Evolutionary conservation across 495 filamentous ascomycete genomes (phyloP), one percentile per base, ranked within the genome.

Genomic region (Xylaria telfairii): DNA sequence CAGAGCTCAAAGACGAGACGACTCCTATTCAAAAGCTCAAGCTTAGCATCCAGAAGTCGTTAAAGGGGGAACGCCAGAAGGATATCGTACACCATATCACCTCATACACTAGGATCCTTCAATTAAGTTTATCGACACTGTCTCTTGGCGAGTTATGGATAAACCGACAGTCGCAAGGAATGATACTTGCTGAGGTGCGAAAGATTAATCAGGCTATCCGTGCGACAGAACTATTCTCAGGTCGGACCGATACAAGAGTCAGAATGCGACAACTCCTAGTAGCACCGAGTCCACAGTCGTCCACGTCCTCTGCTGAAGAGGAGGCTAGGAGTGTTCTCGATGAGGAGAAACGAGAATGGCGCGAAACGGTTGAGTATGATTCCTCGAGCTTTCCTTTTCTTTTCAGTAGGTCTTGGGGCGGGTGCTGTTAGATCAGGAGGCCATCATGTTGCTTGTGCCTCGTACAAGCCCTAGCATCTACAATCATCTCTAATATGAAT

Each of bases 151-250:
- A 61, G 10, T 57, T 74, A 30, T 73, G 59, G 64, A 59, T 30
- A n/a, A 77, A 24, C 62, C 75, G 46, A 41, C 49, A 28, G 62
- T 75, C 75, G 42, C 75, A 77, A 54, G 63, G 70, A 2, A 47
- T 70, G 44, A 75, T 77, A 37, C 42, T 74, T 24, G 28, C 10
- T n/a, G 75, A 77, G 49, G 59, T 77, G 41, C 71, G 70, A 44
- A 74, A 62, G 53, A 24, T 77, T 19, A 74, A 62, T 26, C 67
- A 70, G 6, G 41, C 44, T 32, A 72, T 77, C 24, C 73, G 46
- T n/a, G 24, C 3, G n/a, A 63, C 46, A 42, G 65, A 57, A 8
- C 47, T 73, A n/a, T 69, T 71, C 34, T 51, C 57, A 64, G 56
- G 61, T 46, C 64, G 56, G 4, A 15, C 13, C 9, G 63, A 24